phyloP scores from a whole-genome alignment of 495 filamentous ascomycete species.

The Penicillium diatomitis region DNA sequence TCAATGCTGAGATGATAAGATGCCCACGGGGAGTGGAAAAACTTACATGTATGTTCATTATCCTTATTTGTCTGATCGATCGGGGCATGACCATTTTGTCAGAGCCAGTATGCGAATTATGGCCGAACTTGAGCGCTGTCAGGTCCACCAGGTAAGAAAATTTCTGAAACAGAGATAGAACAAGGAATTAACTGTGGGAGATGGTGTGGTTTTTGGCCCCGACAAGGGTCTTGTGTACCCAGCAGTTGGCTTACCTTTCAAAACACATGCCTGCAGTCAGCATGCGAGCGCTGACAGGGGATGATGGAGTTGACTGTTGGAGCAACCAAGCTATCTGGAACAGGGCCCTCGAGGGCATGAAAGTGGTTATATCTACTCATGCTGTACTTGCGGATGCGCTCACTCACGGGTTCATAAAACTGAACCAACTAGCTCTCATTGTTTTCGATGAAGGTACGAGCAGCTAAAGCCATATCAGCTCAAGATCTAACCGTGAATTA shows the following conservation, averaged over 20 bases:
- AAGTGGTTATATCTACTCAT: slow-evolving; percentile 69
- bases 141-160: too few relatives aligned
- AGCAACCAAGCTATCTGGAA: slow-evolving; percentile 61
- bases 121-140: too few relatives aligned
- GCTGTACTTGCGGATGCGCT: slow-evolving; percentile 69
- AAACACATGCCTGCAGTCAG: too few relatives aligned
- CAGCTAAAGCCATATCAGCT: background rate
- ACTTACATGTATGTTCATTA: too few relatives aligned
- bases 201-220: too few relatives aligned
- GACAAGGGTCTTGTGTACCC: slow-evolving; percentile 2
- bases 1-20: too few relatives aligned
- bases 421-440: slow-evolving; percentile 55
- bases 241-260: background rate
- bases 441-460: slow-evolving; percentile 79
- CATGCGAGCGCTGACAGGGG: slow-evolving; percentile 3
- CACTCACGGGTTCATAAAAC: slow-evolving; percentile 62
- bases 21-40: too few relatives aligned
- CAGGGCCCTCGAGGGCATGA: slow-evolving; percentile 53
- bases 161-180: too few relatives aligned
- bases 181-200: too few relatives aligned
- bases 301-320: slow-evolving; percentile 64
- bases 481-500: slow-evolving; percentile 1
- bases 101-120: too few relatives aligned
- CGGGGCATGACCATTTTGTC: too few relatives aligned
- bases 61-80: too few relatives aligned